Percentiles rank a stretch among this genome's conserved stretches.
These are phyloP conservation scores for Lipomyces yamanashiensis DNA, from an alignment of 805 yeast species.

Conservation along the genomic window DNA sequence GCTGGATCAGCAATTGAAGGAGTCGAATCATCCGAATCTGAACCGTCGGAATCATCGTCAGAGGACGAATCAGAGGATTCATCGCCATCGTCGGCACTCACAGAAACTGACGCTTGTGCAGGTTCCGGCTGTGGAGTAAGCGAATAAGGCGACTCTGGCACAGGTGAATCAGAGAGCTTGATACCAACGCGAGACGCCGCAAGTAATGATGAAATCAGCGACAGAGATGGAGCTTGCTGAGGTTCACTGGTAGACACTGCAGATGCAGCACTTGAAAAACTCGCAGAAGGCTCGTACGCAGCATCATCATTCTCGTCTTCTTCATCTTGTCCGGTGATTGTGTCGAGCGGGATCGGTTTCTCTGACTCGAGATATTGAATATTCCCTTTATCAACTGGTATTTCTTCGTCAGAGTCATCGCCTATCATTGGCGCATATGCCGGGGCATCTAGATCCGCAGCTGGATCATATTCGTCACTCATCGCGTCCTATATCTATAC, in stretches of 20 bases:
- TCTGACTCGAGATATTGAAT: slow-evolving; percentile 3
- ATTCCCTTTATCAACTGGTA: neutral
- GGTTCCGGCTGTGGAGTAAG: slow-evolving; percentile 1
- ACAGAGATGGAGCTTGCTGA: slow-evolving; percentile 2
- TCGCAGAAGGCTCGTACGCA: neutral
- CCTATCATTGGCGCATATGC: slow-evolving; percentile 8
- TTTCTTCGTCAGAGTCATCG: slow-evolving; percentile 6
- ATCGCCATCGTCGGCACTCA: neutral
- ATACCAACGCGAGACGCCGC: slow-evolving; percentile 9
- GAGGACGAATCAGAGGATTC: slow-evolving; percentile 7
- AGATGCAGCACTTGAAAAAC: neutral
- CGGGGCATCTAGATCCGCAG: slow-evolving; percentile 12
- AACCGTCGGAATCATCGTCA: slow-evolving; percentile 17
- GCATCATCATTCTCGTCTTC: neutral
- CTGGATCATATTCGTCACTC: slow-evolving; percentile 6
- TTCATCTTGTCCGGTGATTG: neutral
- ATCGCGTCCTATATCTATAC: neutral
- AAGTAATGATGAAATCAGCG: slow-evolving; percentile 7
- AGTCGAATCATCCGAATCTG: slow-evolving; percentile 11
- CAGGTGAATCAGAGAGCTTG: neutral
- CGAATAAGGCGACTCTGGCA: neutral
- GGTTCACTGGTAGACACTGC: neutral
- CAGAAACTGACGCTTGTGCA: neutral
- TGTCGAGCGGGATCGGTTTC: neutral
- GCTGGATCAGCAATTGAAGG: slow-evolving; percentile 22